Base-by-base conservation (phyloP, 208 protist genomes). In the Leptomonas pyrrhocoris region DNA sequence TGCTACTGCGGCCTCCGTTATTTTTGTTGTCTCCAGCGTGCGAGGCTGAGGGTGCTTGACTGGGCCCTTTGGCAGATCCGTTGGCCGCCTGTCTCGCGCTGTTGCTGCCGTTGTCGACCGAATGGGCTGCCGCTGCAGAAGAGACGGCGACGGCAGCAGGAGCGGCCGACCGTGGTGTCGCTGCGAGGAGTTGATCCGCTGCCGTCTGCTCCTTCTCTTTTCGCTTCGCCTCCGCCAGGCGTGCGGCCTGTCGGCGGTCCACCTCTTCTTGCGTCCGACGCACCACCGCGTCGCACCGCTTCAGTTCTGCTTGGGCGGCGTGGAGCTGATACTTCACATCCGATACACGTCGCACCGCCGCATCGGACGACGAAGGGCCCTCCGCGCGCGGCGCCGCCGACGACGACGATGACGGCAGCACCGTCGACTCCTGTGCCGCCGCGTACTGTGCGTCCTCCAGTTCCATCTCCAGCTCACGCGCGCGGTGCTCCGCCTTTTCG, bases 271-370 rank as follows among this genome's bases (percentile, higher is more conserved):
- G 85, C n/a, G 60, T 65, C 36, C 68, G 58, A 7, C 73, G 77
- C 53, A 88, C 38, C 40, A 68, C 67, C 40, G 83, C 74, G 11
- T 80, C 78, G 13, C 51, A 56, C 19, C 49, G 54, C 60, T 82
- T 80, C 48, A 88, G 62, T 58, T 88, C 83, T 5, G 67, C 36
- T 48, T 80, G 34, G 23, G 86, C 86, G 9, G 73, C 74, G 54
- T 68, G 56, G 45, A 92, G 63, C 12, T 73, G 73, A 66, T 88
- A 88, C 4, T 60, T 63, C 18, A 77, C 54, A 49, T 68, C 64
- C 7, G 66, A 71, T 19, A 71, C 30, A 7, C 62, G 60, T 16
- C 68, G 62, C 46, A 51, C 16, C 16, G 43, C 5, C 4, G 43
- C 16, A 3, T 19, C 16, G 16, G 43, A 3, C 11, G 43, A 15